A percentile compares a stretch with the other conserved stretches of the same genome.
phyloP scores from a whole-genome alignment of 164 flowering plant species.

The grape (Vitis vinifera) region ASM3070453v1 NC_081820.1:18534001-18534500 shows the following conservation, averaged over 20 bases:
- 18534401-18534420: not conserved
- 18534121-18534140: no score
- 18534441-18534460: no score
- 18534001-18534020: slow-evolving; percentile 1
- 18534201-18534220: not conserved
- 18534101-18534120: no score
- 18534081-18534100: no score
- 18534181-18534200: not conserved
- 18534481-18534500: no score
- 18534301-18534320: slow-evolving; percentile 3
- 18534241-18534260: no score
- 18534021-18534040: slow-evolving; percentile 2
- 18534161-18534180: slow-evolving; percentile 10
- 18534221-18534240: not conserved
- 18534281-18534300: slow-evolving; percentile 9
- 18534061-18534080: no score
- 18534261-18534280: not conserved
- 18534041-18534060: not conserved
- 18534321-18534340: not conserved
- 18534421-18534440: no score
- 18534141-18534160: slow-evolving; percentile 5
- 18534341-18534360: slow-evolving; percentile 3
- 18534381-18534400: not conserved
- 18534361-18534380: slow-evolving; percentile 4
- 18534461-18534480: no score